These are phyloP conservation scores for Trichoderma aggressivum DNA, from an alignment of 2,329 filamentous ascomycete species.

Conservation along the genomic window DNA sequence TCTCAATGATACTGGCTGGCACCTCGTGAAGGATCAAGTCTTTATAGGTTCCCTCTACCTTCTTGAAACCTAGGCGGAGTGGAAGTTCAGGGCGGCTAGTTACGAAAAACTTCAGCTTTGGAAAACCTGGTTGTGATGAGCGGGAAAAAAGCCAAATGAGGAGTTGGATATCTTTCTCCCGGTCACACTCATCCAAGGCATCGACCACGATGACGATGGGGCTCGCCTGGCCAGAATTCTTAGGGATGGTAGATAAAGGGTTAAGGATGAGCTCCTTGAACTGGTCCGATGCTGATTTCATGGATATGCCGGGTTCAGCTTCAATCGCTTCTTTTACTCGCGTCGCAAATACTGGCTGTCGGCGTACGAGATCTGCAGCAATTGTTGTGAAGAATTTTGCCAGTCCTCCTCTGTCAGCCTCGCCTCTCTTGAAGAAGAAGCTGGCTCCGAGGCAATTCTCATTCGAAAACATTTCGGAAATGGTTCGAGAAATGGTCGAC, in stretches of 20 bases:
- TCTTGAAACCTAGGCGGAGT: neutral
- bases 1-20: neutral
- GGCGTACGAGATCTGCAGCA: neutral
- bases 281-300: neutral
- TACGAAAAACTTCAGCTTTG: neutral
- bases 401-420: neutral
- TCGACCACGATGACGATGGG: neutral
- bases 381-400: neutral
- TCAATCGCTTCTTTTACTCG: neutral
- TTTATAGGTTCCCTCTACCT: neutral
- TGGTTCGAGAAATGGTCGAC: neutral
- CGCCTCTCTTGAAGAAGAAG: constrained; percentile 1
- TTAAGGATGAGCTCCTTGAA: neutral
- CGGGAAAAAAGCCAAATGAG: neutral
- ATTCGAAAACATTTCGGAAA: neutral
- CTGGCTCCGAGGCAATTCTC: neutral
- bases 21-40: neutral
- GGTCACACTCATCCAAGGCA: neutral
- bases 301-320: neutral
- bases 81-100: neutral
- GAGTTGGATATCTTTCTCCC: neutral
- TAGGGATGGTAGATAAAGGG: neutral
- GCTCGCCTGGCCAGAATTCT: neutral
- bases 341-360: neutral
- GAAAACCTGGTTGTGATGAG: neutral